These are phyloP conservation scores for Elaphomyces granulatus DNA, from an alignment of 495 filamentous ascomycete genomes.

Conservation along the genomic window DNA sequence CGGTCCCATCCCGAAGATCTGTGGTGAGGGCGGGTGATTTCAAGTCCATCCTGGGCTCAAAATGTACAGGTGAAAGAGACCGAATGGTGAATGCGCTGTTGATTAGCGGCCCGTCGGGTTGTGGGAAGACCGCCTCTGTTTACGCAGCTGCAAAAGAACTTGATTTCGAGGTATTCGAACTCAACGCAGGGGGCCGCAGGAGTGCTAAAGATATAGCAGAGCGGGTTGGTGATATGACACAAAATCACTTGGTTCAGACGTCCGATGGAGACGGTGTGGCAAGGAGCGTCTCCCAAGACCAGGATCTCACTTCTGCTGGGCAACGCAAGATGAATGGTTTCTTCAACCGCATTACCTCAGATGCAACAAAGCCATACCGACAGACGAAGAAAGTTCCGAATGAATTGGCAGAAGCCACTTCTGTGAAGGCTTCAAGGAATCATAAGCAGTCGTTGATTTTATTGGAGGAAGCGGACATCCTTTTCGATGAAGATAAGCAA, in stretches of 20 bases:
- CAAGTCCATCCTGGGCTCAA: slow-evolving; percentile 8
- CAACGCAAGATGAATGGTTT: slow-evolving; percentile 72
- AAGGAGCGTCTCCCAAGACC: slow-evolving; percentile 8
- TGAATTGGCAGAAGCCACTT: slow-evolving; percentile 1
- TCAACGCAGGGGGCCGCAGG: slow-evolving; percentile 68
- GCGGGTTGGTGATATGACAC: slow-evolving; percentile 89
- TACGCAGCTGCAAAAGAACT: slow-evolving; percentile 94
- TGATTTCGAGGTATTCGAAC: slow-evolving; percentile 89
- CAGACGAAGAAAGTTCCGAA: slow-evolving; percentile 9
- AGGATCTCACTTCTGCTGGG: slow-evolving; percentile 39
- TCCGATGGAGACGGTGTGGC: slow-evolving; percentile 16
- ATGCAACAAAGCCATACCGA: slow-evolving; percentile 6
- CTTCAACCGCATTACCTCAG: slow-evolving; percentile 40
- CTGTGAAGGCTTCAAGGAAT: slow-evolving; percentile 32
- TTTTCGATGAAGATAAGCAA: slow-evolving; percentile 88
- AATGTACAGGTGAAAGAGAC: slow-evolving; percentile 23
- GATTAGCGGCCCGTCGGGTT: slow-evolving; percentile 79
- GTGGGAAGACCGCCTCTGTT: slow-evolving; percentile 84
- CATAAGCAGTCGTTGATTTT: slow-evolving; percentile 94
- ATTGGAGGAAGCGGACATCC: slow-evolving; percentile 83
- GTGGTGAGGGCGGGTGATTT: slow-evolving; percentile 45
- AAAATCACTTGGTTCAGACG: slow-evolving; percentile 71
- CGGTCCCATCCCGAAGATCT: slow-evolving; percentile 39
- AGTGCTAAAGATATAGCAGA: slow-evolving; percentile 85
- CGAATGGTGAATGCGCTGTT: slow-evolving; percentile 48